Evolutionary conservation across 805 yeast genomes (phyloP).

Genomic region (Brettanomyces nanus): DNA sequence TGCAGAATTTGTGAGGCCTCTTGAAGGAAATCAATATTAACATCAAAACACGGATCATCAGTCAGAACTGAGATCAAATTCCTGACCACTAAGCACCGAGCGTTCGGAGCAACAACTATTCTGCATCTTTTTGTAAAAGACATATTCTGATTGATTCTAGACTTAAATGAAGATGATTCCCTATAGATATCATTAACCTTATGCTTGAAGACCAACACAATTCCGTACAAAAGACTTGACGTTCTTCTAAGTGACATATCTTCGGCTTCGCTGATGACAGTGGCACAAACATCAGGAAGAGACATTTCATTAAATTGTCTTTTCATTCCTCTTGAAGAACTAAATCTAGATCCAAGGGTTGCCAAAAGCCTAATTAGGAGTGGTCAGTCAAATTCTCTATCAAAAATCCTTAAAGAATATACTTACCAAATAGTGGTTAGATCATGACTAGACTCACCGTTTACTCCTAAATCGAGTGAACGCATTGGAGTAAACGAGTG

Average conservation of each 20-base stretch:
- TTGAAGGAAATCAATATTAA: constrained; percentile 1
- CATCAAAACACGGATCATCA: constrained; percentile 31
- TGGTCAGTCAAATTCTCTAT: neutral
- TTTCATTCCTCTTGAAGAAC: constrained; percentile 19
- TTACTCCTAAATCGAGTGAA: no score
- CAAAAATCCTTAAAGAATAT: neutral
- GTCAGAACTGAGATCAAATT: no score
- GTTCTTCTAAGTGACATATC: constrained; percentile 26
- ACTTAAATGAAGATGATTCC: neutral
- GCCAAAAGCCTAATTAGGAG: constrained; percentile 21
- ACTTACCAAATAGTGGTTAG: constrained; percentile 24
- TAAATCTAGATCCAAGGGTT: constrained; percentile 19
- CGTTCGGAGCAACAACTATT: no score
- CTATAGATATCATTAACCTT: constrained; percentile 20
- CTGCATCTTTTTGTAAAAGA: neutral
- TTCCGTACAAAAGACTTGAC: constrained; percentile 40
- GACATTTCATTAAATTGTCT: constrained; percentile 28
- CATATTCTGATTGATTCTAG: neutral
- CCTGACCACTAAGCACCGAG: no score
- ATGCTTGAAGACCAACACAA: constrained; percentile 38
- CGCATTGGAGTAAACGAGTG: no score
- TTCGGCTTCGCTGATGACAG: constrained; percentile 15
- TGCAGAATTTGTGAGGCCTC: no score
- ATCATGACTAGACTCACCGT: neutral
- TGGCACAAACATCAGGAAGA: constrained; percentile 35